Conservation (phyloP, 2,329 filamentous ascomycete species). For the Penicillium sp. region DNA sequence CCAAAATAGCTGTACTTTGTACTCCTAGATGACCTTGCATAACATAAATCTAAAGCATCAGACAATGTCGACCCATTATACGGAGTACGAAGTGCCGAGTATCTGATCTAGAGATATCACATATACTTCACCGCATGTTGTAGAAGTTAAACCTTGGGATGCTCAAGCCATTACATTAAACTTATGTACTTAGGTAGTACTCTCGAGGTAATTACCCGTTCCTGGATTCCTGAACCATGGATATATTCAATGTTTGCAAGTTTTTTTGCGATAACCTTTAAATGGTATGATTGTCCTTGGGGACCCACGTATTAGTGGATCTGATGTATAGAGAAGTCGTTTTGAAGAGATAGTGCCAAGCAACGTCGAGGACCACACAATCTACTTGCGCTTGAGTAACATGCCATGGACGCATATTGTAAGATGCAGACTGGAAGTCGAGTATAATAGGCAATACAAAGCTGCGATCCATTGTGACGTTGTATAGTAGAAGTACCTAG, state of each 20-base stretch:
- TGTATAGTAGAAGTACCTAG: not conserved
- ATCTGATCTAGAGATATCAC: conserved; percentile 4
- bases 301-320: not conserved
- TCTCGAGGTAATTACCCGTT: not conserved
- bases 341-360: not conserved
- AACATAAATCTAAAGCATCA: not conserved
- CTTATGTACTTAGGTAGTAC: not conserved
- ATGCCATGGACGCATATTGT: not conserved
- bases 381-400: not conserved
- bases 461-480: not conserved
- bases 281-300: not conserved
- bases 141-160: not conserved
- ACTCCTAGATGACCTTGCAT: not conserved
- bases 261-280: not conserved
- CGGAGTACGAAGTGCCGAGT: not conserved
- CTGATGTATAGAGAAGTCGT: not conserved
- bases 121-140: not conserved
- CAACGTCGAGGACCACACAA: not conserved
- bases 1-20: not conserved
- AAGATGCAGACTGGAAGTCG: not conserved
- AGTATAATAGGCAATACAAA: not conserved
- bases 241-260: not conserved
- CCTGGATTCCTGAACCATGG: not conserved
- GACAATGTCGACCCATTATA: not conserved
- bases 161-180: too few species aligned